phyloP scores from a whole-genome alignment of 2,329 filamentous ascomycete species.

The Ophiostoma tasmaniense region DNA sequence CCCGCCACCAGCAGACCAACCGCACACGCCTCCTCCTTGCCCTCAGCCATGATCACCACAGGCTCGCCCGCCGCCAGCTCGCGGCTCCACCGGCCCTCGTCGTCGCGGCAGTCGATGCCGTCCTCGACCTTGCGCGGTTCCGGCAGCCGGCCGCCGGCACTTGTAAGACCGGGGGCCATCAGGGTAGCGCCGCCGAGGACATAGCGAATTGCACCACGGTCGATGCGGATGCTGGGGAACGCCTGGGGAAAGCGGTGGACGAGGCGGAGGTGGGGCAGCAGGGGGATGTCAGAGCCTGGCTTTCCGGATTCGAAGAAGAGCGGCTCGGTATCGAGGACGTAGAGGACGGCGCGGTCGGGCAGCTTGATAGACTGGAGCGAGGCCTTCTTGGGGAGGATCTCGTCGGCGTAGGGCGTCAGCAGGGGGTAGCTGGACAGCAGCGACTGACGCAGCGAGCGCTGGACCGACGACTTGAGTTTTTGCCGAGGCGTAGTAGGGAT shows the following conservation, averaged over 20 bases:
- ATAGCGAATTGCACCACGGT: conserved; percentile 93
- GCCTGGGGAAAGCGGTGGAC: conserved; percentile 82
- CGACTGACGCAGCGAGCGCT: conserved; percentile 75
- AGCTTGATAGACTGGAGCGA: conserved; percentile 87
- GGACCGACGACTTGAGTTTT: conserved; percentile 28
- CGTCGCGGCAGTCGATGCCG: conserved; percentile 30
- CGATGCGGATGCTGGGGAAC: conserved; percentile 80
- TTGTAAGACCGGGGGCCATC: conserved; percentile 92
- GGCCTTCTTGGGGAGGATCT: conserved; percentile 89
- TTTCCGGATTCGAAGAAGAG: conserved; percentile 83
- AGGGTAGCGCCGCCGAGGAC: conserved; percentile 87
- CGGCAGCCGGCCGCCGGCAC: conserved; percentile 70
- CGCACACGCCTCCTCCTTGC: conserved; percentile 84
- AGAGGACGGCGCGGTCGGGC: conserved; percentile 82
- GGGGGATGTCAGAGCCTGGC: conserved; percentile 32
- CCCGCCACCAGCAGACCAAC: conserved; percentile 77
- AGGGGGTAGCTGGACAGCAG: conserved; percentile 79
- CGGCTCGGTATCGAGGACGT: conserved; percentile 67
- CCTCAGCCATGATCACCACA: conserved; percentile 85
- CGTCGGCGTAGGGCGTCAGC: conserved; percentile 80
- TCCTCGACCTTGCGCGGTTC: conserved; percentile 31
- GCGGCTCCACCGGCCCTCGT: conserved; percentile 48
- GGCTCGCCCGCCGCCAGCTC: conserved; percentile 74
- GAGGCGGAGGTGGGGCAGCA: conserved; percentile 81
- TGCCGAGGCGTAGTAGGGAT: conserved; percentile 4